Percentiles rank a stretch among this genome's conserved stretches.
Conservation (phyloP, 371 early-diverging fungal genomes). For the Haplosporangium sp. region DNA sequence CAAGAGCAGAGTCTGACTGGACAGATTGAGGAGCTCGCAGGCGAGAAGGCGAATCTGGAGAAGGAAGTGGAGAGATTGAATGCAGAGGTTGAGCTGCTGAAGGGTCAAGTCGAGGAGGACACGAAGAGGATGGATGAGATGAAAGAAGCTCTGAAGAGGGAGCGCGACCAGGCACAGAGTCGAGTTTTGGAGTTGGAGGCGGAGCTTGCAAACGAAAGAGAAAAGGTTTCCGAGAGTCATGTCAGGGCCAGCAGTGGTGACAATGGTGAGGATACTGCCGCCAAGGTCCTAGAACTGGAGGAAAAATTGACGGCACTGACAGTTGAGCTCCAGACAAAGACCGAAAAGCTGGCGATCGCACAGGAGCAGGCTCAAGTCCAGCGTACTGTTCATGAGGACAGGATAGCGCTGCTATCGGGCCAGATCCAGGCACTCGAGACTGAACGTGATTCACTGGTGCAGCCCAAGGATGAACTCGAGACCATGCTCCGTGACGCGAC, state of each 20-base stretch:
- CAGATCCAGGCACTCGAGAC: slow-evolving; percentile 34
- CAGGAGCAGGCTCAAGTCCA: slow-evolving; percentile 52
- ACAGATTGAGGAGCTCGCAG: slow-evolving; percentile 30
- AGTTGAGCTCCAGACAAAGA: slow-evolving; percentile 28
- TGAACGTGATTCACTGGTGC: slow-evolving; percentile 54
- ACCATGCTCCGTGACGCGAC: slow-evolving; percentile 10
- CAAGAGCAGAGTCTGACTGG: slow-evolving; percentile 50
- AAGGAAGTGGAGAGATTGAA: slow-evolving; percentile 7
- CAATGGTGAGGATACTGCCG: neutral
- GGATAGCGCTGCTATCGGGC: slow-evolving; percentile 28
- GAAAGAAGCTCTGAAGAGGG: slow-evolving; percentile 21
- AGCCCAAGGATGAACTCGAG: slow-evolving; percentile 50
- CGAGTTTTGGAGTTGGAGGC: slow-evolving; percentile 13
- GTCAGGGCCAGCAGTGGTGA: too few relatives aligned
- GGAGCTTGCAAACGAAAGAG: neutral
- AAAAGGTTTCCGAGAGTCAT: slow-evolving; percentile 4
- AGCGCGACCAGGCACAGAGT: slow-evolving; percentile 35
- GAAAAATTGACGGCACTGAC: slow-evolving; percentile 28
- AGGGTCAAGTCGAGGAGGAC: slow-evolving; percentile 4
- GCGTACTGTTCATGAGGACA: slow-evolving; percentile 22
- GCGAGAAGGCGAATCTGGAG: slow-evolving; percentile 28
- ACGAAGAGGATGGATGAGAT: neutral
- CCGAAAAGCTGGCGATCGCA: slow-evolving; percentile 31
- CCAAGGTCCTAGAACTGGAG: slow-evolving; percentile 16
- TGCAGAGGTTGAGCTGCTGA: slow-evolving; percentile 13